A percentile compares a stretch with the other conserved stretches of the same genome.
Evolutionary conservation across 176 grass and related monocot genomes (phyloP).

Genomic region (Carex myosuroides): DNA sequence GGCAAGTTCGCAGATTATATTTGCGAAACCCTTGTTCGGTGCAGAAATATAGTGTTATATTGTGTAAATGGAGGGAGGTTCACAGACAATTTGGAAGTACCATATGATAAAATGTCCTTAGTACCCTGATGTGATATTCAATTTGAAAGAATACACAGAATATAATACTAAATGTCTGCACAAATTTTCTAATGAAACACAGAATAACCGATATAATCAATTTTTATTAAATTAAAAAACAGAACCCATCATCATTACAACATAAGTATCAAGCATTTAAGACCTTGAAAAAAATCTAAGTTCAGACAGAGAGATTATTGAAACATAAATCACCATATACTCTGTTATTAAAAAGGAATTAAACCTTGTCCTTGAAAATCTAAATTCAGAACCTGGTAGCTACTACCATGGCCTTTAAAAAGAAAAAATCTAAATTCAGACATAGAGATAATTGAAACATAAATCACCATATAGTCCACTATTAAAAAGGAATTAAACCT

Average conservation of each 20-base stretch:
- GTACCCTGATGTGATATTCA: not conserved
- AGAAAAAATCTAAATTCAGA: too few species aligned
- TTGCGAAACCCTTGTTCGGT: too few species aligned
- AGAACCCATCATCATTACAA: not conserved
- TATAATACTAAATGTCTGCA: not conserved
- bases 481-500: not conserved
- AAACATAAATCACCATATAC: not conserved
- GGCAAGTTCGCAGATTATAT: too few species aligned
- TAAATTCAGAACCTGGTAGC: not conserved
- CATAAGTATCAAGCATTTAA: not conserved
- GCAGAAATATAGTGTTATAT: too few species aligned
- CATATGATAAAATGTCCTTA: not conserved
- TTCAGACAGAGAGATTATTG: not conserved
- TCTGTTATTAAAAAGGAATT: not conserved
- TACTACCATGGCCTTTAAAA: too few species aligned
- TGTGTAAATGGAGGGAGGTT: not conserved
- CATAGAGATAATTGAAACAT: not conserved
- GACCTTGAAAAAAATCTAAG: not conserved
- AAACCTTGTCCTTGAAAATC: not conserved
- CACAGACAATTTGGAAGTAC: not conserved
- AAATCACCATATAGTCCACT: not conserved
- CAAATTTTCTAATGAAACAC: not conserved
- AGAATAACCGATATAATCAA: not conserved
- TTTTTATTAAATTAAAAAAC: not conserved
- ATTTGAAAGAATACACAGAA: not conserved